Conservation (phyloP, 768 basidiomycete species). For the Lactarius evosmus region DNA sequence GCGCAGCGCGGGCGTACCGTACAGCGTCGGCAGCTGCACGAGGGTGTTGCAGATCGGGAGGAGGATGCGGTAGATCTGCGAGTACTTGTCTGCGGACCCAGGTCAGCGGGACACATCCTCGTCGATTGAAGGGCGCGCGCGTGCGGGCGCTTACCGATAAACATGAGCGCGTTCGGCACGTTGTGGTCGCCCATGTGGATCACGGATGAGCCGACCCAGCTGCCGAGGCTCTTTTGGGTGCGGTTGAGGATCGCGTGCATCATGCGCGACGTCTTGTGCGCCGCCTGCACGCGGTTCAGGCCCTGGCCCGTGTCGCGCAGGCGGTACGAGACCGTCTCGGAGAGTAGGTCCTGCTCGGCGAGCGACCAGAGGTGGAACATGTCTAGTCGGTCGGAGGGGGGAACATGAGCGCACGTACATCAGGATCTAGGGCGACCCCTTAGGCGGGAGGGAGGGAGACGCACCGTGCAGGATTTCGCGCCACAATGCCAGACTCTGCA, state of each 20-base stretch:
- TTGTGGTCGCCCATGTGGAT: constrained; percentile 90
- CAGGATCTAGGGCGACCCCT: background rate
- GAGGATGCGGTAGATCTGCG: constrained; percentile 87
- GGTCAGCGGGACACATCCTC: background rate
- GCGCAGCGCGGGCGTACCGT: constrained; percentile 63
- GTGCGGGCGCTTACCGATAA: constrained; percentile 52
- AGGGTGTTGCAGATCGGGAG: constrained; percentile 84
- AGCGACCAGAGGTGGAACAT: constrained; percentile 88
- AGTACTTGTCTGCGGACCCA: constrained; percentile 64
- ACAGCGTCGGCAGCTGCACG: constrained; percentile 63
- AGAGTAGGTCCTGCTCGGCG: constrained; percentile 78
- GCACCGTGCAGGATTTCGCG: constrained; percentile 79
- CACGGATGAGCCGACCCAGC: constrained; percentile 83
- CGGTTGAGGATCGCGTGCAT: constrained; percentile 86
- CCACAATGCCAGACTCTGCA: constrained; percentile 86
- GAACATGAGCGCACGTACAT: background rate
- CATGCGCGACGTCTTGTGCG: constrained; percentile 86
- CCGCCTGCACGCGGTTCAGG: constrained; percentile 82
- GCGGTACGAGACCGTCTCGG: constrained; percentile 70
- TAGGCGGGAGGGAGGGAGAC: constrained; percentile 23
- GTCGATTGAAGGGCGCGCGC: background rate
- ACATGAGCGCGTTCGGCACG: constrained; percentile 80
- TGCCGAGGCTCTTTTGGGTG: constrained; percentile 75
- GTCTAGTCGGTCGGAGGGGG: constrained; percentile 43
- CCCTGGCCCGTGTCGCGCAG: constrained; percentile 88